phyloP scores from a whole-genome alignment of 2,329 filamentous ascomycete species.

The Talaromyces sp. region DNA sequence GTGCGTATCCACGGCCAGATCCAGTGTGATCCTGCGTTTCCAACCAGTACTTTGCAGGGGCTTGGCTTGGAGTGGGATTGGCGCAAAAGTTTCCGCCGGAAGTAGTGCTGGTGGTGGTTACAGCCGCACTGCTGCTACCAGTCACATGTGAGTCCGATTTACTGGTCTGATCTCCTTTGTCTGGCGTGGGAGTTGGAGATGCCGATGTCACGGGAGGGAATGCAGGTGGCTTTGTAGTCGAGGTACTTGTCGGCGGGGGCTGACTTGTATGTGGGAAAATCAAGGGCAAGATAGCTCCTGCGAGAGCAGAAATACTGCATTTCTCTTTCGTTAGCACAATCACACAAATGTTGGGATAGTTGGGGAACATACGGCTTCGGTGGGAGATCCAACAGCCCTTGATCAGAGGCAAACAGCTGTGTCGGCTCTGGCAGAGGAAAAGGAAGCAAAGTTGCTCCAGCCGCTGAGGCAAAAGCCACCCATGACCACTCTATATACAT shows the following conservation, averaged over 20 bases:
- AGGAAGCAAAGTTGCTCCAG: slow-evolving; percentile 6
- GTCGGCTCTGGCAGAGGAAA: slow-evolving; percentile 10
- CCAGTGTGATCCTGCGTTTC: slow-evolving; percentile 15
- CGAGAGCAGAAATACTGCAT: slow-evolving; percentile 6
- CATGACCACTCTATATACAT: slow-evolving; percentile 11
- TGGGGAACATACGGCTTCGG: slow-evolving; percentile 4
- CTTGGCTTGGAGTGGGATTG: background rate
- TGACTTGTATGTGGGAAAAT: background rate
- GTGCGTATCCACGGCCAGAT: slow-evolving; percentile 13
- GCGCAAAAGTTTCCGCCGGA: slow-evolving; percentile 1
- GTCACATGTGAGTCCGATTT: background rate
- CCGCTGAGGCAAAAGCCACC: slow-evolving; percentile 10
- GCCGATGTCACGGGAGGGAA: background rate
- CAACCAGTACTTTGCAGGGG: slow-evolving; percentile 13
- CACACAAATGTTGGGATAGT: background rate
- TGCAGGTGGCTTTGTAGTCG: background rate
- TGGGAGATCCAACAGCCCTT: background rate
- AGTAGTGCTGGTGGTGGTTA: background rate
- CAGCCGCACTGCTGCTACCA: background rate
- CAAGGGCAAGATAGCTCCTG: slow-evolving; percentile 1
- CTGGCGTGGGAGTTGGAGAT: background rate
- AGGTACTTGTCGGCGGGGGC: background rate
- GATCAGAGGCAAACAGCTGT: slow-evolving; percentile 6
- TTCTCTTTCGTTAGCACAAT: background rate
- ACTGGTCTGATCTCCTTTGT: background rate